These are phyloP conservation scores for Aspergillus heteromorphus DNA, from an alignment of 495 filamentous ascomycete genomes.

Conservation along the genomic window DNA sequence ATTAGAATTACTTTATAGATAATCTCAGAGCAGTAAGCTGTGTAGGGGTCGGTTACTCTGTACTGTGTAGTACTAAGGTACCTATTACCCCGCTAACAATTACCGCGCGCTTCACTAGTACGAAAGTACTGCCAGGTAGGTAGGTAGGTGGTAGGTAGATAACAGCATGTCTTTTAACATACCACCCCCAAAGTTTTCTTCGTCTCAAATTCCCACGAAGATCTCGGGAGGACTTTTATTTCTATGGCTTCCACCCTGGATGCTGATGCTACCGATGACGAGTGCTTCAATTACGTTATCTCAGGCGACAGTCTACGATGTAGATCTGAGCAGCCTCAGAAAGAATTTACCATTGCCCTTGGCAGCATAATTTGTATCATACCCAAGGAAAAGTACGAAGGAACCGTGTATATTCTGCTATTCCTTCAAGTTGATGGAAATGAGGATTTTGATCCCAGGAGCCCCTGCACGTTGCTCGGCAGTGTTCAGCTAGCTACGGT, in stretches of 20 bases:
- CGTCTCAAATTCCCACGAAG: too few relatives aligned
- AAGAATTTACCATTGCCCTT: constrained; percentile 17
- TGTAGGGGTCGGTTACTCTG: too few relatives aligned
- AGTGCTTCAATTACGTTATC: not conserved
- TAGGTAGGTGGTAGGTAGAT: too few relatives aligned
- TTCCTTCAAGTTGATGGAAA: constrained; percentile 17
- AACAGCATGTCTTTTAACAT: too few relatives aligned
- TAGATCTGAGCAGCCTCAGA: not conserved
- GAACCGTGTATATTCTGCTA: constrained; percentile 16
- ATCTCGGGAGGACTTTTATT: too few relatives aligned
- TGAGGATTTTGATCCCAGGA: not conserved
- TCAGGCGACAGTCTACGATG: not conserved
- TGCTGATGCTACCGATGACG: not conserved
- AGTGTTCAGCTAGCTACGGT: constrained; percentile 14
- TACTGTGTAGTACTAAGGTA: too few relatives aligned
- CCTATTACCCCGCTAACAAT: too few relatives aligned
- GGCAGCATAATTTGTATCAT: constrained; percentile 29
- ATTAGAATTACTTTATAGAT: too few relatives aligned
- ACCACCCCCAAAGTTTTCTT: too few relatives aligned
- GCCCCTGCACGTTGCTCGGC: constrained; percentile 3
- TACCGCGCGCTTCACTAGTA: too few relatives aligned
- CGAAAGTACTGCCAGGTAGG: too few relatives aligned
- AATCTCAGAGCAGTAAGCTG: too few relatives aligned
- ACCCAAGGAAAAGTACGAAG: not conserved
- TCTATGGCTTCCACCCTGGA: not conserved